Evolutionary conservation across 2,329 filamentous ascomycete genomes (phyloP), one percentile per base, ranked within the genome.

Genomic region (Epicoccum nigrum): DNA sequence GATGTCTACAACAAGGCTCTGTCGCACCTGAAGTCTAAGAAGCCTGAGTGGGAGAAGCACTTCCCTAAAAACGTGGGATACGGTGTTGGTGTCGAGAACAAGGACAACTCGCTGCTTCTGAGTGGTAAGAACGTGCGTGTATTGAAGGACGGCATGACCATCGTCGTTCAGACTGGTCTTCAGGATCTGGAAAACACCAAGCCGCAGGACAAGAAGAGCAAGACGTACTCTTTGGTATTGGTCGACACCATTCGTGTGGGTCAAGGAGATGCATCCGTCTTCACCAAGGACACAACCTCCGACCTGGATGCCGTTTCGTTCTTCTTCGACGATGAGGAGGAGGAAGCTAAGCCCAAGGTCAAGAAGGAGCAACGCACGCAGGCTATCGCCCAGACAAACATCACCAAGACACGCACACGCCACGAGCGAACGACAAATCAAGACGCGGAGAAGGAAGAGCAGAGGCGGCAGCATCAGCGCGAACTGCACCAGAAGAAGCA

Each of bases 121-220:
- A 97, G 91, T 65, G 88, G 81, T 53, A 99, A 99, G 78, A 97
- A 92, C 71, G 81, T 79, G 21, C 85, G 92, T 43, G 82, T 83
- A 4, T 78, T 99, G 50, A 96, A 93, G 74, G 95, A 97, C 68
- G 95, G 95, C 59, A 99, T 99, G 94, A 99, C 94, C 0, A 81
- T 99, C 11, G 89, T 88, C 65, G 85, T 99, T 63, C 92, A 90
- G 25, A 94, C 93, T 4, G 92, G 93, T 9, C 89, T 99, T 67
- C 88, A 86, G 52, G 92, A 97, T 68, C 84, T 99, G 38, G 87
- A 92, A 67, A 96, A 97, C 68, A 85, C 88, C 9, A 86, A 88
- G 54, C 86, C 92, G 0, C 91, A 95, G 71, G 92, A 96, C 73
- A 95, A 95, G 78, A 89, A 88, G 74, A 92, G 89, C 76, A 90